Conservation (phyloP, 768 basidiomycete species). For the Amanita rubescens region DNA sequence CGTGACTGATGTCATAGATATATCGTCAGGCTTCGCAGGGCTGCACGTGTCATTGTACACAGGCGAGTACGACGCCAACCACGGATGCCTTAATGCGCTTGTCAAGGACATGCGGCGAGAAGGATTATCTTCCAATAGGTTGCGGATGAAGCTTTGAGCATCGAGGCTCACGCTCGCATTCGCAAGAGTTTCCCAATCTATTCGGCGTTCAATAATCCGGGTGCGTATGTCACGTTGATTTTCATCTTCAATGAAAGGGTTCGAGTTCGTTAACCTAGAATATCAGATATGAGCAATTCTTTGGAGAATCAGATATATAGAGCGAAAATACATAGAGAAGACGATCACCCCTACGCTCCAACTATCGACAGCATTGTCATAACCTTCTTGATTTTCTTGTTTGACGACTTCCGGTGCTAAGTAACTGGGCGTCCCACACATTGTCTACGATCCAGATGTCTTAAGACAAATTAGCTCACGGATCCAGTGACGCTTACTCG, state of each 20-base stretch:
- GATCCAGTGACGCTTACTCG: constrained; percentile 36
- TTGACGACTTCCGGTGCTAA: constrained; percentile 88
- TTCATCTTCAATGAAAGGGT: constrained; percentile 80
- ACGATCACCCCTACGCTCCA: constrained; percentile 97
- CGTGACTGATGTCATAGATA: constrained; percentile 14
- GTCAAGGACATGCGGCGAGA: constrained; percentile 60
- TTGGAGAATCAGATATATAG: neutral
- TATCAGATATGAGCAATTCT: constrained; percentile 9
- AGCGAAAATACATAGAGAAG: constrained; percentile 65
- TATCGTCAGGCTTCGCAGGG: constrained; percentile 11
- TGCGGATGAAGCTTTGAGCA: constrained; percentile 57
- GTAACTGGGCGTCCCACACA: constrained; percentile 96
- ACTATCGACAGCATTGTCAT: constrained; percentile 85
- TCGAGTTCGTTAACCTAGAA: constrained; percentile 63
- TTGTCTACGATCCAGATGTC: constrained; percentile 45
- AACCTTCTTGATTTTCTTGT: constrained; percentile 59
- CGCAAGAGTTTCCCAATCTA: constrained; percentile 54
- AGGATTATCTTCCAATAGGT: constrained; percentile 63
- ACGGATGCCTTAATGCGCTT: constrained; percentile 65
- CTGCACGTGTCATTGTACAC: neutral
- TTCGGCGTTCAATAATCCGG: constrained; percentile 47
- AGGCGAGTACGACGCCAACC: constrained; percentile 42
- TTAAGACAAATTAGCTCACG: constrained; percentile 4
- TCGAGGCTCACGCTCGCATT: constrained; percentile 30
- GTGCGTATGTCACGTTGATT: constrained; percentile 48